Conservation (phyloP, 2,329 filamentous ascomycete genomes). For the Paracoccidioides brasiliensis region DNA sequence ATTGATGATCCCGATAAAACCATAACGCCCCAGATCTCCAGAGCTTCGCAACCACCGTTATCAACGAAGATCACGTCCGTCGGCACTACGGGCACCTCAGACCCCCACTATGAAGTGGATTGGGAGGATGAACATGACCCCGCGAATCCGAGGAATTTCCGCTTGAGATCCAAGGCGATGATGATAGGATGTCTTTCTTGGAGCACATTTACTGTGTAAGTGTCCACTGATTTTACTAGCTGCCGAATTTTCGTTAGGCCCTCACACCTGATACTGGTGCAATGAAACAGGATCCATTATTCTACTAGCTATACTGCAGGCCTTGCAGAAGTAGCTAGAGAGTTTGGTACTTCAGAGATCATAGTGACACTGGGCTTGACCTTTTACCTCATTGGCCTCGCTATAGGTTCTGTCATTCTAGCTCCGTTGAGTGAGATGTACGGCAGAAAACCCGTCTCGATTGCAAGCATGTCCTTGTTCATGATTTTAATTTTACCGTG, state of each 20-base stretch:
- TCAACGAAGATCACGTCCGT: conserved; percentile 33
- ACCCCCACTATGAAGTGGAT: conserved; percentile 58
- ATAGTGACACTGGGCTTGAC: conserved; percentile 65
- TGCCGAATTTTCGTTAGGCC: background rate
- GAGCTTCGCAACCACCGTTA: conserved; percentile 22
- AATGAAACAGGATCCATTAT: conserved; percentile 46
- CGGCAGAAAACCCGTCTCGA: conserved; percentile 46
- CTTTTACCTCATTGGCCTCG: conserved; percentile 63
- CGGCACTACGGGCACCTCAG: conserved; percentile 33
- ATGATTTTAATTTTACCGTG: conserved; percentile 58
- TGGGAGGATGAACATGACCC: conserved; percentile 51
- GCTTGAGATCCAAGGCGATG: conserved; percentile 43
- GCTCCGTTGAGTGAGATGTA: conserved; percentile 50
- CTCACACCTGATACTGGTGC: conserved; percentile 4
- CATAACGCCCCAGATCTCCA: conserved; percentile 17
- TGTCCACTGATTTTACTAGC: conserved; percentile 3
- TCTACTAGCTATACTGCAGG: conserved; percentile 68
- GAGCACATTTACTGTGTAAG: conserved; percentile 43
- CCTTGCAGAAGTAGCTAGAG: conserved; percentile 52
- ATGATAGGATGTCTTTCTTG: conserved; percentile 44
- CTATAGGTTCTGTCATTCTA: conserved; percentile 55
- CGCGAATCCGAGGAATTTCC: conserved; percentile 57
- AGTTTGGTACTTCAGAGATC: conserved; percentile 48
- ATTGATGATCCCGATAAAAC: conserved; percentile 13
- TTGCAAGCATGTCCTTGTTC: conserved; percentile 52